Base-by-base conservation (phyloP, 2,329 filamentous ascomycete species). In the Stagonosporopsis tanaceti region DNA sequence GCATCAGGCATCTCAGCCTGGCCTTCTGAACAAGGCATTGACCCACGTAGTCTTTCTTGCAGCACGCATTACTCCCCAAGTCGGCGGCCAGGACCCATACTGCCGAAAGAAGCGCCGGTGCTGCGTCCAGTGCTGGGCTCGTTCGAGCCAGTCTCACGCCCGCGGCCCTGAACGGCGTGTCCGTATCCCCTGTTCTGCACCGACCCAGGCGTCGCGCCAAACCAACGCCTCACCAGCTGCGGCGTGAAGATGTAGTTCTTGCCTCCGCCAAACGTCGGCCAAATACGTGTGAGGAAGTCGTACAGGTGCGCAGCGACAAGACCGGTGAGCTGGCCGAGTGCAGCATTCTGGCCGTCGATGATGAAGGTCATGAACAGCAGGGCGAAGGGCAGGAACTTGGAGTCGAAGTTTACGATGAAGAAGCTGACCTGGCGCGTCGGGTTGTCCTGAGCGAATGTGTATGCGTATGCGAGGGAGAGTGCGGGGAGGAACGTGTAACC, bases 191-290 rank as follows among this genome's bases (percentile, higher is more conserved):
- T 85, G 45, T 82, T 75, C 74, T 64, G 70, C 44, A 46, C 72
- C 20, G 78, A 74, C 48, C 79, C 79, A 22, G 79, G 80, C 25
- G 67, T 73, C 51, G 78, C 83, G 57, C 81, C 79, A 57, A 94
- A 89, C 65, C 90, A 84, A 52, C 84, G 83, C 57, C 86, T 87
- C 56, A 98, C 78, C 64, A 93, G 87, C 6, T 76, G 74, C 2
- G 95, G 95, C 0, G 93, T 95, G 14, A 83, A 81, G 34, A 97
- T 82, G 46, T 89, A 83, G 71, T 93, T 96, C 48, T 81, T 82
- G 0, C 95, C 95, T 53, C 91, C 91, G 30, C 93, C 94, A 72
- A 95, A 95, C 53, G 91, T 87, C 5, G 95, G 95, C 82, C 93
- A 98, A 39, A 97, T 84, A 46, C 91, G 86, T 2, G 91, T 92